phyloP scores from a whole-genome alignment of 2,329 filamentous ascomycete species.

The Monilinia fructigena region DNA sequence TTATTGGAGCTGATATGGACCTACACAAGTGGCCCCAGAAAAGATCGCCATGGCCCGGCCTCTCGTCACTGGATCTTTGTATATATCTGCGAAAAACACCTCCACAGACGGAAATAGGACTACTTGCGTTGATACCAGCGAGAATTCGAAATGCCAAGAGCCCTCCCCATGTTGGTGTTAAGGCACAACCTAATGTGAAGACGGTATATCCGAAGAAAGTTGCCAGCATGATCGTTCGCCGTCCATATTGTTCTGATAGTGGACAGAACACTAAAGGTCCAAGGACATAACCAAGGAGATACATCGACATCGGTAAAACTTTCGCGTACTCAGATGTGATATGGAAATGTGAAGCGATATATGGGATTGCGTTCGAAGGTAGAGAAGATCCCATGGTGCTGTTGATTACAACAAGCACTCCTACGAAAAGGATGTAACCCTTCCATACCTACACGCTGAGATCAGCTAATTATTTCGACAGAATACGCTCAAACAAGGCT shows the following conservation, averaged over 20 bases:
- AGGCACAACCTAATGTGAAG: conserved; percentile 61
- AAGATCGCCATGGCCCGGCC: conserved; percentile 63
- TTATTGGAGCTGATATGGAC: conserved; percentile 61
- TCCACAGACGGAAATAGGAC: conserved; percentile 60
- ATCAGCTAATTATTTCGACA: not conserved
- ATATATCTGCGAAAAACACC: conserved; percentile 68
- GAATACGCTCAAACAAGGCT: not conserved
- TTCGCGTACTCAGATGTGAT: conserved; percentile 46
- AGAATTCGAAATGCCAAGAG: conserved; percentile 64
- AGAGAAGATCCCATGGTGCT: conserved; percentile 65
- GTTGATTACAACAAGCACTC: conserved; percentile 62
- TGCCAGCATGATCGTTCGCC: conserved; percentile 57
- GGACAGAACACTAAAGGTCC: conserved; percentile 62
- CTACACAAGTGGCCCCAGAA: conserved; percentile 64
- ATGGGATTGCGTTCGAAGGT: conserved; percentile 60
- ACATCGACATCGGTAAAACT: conserved; percentile 60
- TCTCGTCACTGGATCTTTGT: conserved; percentile 53
- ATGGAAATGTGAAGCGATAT: conserved; percentile 57
- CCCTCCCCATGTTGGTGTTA: conserved; percentile 60
- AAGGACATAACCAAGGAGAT: conserved; percentile 60
- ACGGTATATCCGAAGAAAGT: conserved; percentile 69
- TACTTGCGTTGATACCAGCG: conserved; percentile 56
- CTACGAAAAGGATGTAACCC: conserved; percentile 51
- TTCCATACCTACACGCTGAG: conserved; percentile 51
- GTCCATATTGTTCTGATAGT: conserved; percentile 63